phyloP scores from a whole-genome alignment of 2,329 filamentous ascomycete species.

The Phaeomoniella chlamydospora region DNA sequence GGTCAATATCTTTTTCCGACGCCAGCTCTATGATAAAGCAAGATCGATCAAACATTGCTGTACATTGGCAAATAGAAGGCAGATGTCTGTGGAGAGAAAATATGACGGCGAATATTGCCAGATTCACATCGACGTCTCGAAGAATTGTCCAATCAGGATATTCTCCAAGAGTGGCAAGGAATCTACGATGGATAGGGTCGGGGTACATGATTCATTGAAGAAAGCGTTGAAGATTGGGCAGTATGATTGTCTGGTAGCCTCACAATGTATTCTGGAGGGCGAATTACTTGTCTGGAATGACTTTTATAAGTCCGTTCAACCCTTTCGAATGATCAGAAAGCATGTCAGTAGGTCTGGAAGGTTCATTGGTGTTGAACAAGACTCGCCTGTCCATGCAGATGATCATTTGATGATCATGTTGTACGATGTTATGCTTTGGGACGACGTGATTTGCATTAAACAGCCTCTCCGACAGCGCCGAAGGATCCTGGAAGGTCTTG shows the following conservation, averaged over 20 bases:
- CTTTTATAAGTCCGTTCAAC: constrained; percentile 47
- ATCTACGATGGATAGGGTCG: constrained; percentile 56
- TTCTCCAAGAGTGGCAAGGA: constrained; percentile 91
- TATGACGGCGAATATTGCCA: constrained; percentile 87
- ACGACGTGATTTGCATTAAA: constrained; percentile 37
- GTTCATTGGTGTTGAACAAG: constrained; percentile 51
- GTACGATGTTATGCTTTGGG: constrained; percentile 44
- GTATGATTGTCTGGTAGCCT: constrained; percentile 42
- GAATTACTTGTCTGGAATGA: constrained; percentile 71
- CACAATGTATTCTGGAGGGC: constrained; percentile 65
- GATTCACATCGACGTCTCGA: constrained; percentile 58
- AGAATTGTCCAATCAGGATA: constrained; percentile 45
- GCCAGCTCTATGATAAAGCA: constrained; percentile 44
- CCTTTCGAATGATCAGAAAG: constrained; percentile 72
- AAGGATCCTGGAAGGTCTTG: constrained; percentile 41
- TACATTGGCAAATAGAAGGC: constrained; percentile 43
- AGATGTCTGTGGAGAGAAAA: constrained; percentile 65
- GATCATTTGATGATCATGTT: constrained; percentile 34
- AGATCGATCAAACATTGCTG: constrained; percentile 60
- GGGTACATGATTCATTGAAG: constrained; percentile 49
- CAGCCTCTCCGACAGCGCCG: constrained; percentile 25
- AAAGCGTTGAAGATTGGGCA: constrained; percentile 49
- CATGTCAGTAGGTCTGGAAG: constrained; percentile 61
- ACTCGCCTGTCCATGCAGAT: constrained; percentile 35
- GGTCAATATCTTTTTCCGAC: constrained; percentile 44